phyloP scores from a whole-genome alignment of 805 yeast genomes.

The Cyberlindnera bimundalis region DNA sequence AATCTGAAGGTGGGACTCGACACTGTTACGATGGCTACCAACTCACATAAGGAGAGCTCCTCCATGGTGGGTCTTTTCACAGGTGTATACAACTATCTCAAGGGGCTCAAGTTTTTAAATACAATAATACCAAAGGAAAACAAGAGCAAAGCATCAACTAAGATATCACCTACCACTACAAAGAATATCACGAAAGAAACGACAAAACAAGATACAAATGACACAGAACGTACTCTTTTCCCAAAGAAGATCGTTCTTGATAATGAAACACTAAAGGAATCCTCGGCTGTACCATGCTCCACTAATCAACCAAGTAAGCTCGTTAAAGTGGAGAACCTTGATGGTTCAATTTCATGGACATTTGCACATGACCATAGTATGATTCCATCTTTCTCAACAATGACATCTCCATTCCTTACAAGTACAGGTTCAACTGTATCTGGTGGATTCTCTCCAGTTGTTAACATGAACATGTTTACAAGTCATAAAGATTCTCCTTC shows the following conservation, averaged over 20 bases:
- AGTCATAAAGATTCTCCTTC: conserved; percentile 19
- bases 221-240: conserved; percentile 14
- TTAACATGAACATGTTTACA: conserved; percentile 7
- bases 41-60: conserved; percentile 2
- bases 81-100: conserved; percentile 14
- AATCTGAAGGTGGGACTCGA: too few species aligned
- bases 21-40: conserved; percentile 3
- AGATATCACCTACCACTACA: not conserved
- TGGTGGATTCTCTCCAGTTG: conserved; percentile 19
- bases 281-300: conserved; percentile 38
- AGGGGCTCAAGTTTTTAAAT: conserved; percentile 17
- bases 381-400: conserved; percentile 7
- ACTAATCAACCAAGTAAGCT: conserved; percentile 46
- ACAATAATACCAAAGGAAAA: conserved; percentile 14
- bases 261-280: conserved; percentile 8
- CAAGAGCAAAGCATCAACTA: not conserved
- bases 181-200: not conserved
- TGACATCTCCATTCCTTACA: conserved; percentile 25
- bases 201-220: not conserved
- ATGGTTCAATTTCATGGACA: conserved; percentile 58
- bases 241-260: conserved; percentile 22
- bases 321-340: conserved; percentile 47
- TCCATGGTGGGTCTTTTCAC: conserved; percentile 8
- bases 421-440: conserved; percentile 18
- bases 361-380: conserved; percentile 28